Conservation (phyloP, 2,329 filamentous ascomycete genomes). For the Ceratocystis smalleyi region DNA sequence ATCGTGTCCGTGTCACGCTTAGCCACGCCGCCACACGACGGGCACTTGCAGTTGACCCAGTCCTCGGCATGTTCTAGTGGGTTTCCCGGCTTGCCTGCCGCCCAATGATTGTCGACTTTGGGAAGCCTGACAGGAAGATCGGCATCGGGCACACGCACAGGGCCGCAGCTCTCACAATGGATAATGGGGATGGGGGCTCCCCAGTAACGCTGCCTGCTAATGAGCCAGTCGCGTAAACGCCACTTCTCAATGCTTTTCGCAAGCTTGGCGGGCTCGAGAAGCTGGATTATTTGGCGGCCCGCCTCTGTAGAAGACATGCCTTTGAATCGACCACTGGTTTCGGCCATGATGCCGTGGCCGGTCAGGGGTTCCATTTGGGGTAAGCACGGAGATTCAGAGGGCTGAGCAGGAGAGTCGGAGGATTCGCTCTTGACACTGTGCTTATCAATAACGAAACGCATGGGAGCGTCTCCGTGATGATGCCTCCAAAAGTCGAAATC, state of each 20-base stretch:
- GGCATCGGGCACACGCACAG: conserved; percentile 60
- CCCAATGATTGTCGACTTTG: conserved; percentile 50
- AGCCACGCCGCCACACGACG: conserved; percentile 53
- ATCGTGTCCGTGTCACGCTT: conserved; percentile 84
- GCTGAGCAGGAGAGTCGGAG: background rate
- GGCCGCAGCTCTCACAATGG: conserved; percentile 61
- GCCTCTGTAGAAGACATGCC: conserved; percentile 49
- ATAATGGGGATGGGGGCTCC: conserved; percentile 79
- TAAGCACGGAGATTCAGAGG: conserved; percentile 22
- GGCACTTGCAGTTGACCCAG: conserved; percentile 64
- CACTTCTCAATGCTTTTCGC: conserved; percentile 54
- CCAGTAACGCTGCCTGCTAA: conserved; percentile 88
- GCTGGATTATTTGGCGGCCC: conserved; percentile 41
- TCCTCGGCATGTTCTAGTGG: conserved; percentile 55
- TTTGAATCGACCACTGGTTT: conserved; percentile 47
- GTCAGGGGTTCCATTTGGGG: conserved; percentile 38
- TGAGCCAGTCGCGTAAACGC: conserved; percentile 76
- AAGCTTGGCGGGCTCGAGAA: conserved; percentile 39
- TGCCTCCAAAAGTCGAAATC: conserved; percentile 69
- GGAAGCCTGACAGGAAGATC: conserved; percentile 67
- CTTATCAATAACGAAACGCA: conserved; percentile 44
- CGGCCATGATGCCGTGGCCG: conserved; percentile 51
- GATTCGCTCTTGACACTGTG: conserved; percentile 19
- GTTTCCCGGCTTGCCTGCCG: conserved; percentile 56
- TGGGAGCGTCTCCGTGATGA: conserved; percentile 44